Evolutionary conservation across 441 rosid genomes (phyloP).

Genomic region (Euphorbia corollata): DNA sequence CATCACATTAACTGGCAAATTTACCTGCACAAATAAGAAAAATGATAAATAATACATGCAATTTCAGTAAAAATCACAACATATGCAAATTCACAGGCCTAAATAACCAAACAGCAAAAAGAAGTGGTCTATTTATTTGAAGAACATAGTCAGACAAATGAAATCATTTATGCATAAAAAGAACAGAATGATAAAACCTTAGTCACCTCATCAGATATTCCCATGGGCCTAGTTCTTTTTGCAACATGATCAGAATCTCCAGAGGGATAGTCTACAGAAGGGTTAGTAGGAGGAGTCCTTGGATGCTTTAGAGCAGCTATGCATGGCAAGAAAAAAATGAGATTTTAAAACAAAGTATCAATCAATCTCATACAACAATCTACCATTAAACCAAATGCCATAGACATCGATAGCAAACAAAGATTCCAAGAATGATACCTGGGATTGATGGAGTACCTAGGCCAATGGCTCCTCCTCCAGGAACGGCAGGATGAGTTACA

Average conservation of each 20-base stretch:
- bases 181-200: slow-evolving; percentile 1
- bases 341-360: slow-evolving; percentile 2
- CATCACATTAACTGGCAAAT: slow-evolving; percentile 70
- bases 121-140: not conserved
- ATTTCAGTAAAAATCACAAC: slow-evolving; percentile 9
- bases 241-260: slow-evolving; percentile 86
- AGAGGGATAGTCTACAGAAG: slow-evolving; percentile 68
- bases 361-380: not conserved
- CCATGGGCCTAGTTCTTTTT: slow-evolving; percentile 81
- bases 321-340: slow-evolving; percentile 24
- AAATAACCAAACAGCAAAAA: too few species aligned
- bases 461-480: slow-evolving; percentile 58
- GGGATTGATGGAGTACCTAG: slow-evolving; percentile 78
- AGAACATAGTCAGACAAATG: not conserved
- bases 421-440: too few species aligned
- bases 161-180: slow-evolving; percentile 6
- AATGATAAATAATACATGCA: slow-evolving; percentile 7
- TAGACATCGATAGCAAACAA: slow-evolving; percentile 8
- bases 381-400: slow-evolving; percentile 10
- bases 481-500: slow-evolving; percentile 74
- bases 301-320: slow-evolving; percentile 88
- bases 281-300: slow-evolving; percentile 82
- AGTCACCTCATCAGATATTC: slow-evolving; percentile 77
- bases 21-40: slow-evolving; percentile 43
- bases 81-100: not conserved